phyloP scores from a whole-genome alignment of 23 red algal species.

The Gracilaria gracilis region DNA sequence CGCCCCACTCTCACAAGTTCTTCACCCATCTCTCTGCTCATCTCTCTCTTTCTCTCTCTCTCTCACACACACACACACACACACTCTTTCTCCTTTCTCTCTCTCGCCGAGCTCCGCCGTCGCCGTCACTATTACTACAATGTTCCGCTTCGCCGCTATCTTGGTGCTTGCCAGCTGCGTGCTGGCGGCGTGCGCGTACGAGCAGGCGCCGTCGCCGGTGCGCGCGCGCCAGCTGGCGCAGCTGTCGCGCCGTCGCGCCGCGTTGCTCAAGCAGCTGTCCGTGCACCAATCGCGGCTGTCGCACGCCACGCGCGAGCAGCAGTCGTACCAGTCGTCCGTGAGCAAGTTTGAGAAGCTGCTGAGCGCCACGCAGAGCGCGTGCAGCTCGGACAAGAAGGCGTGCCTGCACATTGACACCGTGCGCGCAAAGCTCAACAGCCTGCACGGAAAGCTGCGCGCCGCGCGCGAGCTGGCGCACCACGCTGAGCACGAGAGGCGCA shows the following conservation, averaged over 20 bases:
- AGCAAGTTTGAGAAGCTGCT: neutral
- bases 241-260: neutral
- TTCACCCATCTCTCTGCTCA: no score
- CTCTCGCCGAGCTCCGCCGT: no score
- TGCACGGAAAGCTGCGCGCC: neutral
- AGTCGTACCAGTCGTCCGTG: neutral
- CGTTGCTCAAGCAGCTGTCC: neutral
- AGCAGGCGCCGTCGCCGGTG: neutral
- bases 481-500: neutral
- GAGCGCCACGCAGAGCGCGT: neutral
- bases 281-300: neutral
- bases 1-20: no score
- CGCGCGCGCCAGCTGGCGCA: slow-evolving; percentile 4
- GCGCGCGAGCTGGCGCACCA: neutral
- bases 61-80: no score
- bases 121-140: no score
- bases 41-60: no score
- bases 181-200: neutral
- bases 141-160: neutral
- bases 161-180: neutral
- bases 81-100: no score
- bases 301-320: neutral
- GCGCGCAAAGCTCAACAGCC: neutral
- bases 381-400: neutral
- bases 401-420: neutral